These are phyloP conservation scores for Dendrocalamus sinicus DNA, from an alignment of 176 grass and related monocot genomes.

Conservation along the genomic window DNA sequence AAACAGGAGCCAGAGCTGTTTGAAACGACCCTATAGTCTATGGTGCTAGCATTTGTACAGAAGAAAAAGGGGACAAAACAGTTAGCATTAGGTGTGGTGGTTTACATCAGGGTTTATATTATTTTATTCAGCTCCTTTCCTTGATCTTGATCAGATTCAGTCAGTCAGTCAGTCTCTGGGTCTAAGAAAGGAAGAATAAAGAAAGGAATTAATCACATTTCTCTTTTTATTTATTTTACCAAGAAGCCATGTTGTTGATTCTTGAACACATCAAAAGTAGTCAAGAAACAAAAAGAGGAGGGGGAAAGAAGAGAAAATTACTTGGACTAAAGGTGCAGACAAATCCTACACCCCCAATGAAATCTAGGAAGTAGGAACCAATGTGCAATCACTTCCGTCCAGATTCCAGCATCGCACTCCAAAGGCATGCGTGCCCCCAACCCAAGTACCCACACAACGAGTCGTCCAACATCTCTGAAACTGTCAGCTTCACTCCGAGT, in stretches of 20 bases:
- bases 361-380: slow-evolving; percentile 34
- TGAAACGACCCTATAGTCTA: background rate
- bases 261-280: slow-evolving; percentile 36
- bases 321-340: slow-evolving; percentile 35
- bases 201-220: background rate
- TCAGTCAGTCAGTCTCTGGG: background rate
- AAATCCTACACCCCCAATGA: slow-evolving; percentile 34
- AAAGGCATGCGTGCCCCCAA: slow-evolving; percentile 39
- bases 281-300: background rate
- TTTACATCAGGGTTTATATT: background rate
- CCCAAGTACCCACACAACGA: slow-evolving; percentile 4
- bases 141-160: slow-evolving; percentile 10
- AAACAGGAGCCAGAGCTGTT: too few species aligned
- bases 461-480: slow-evolving; percentile 21
- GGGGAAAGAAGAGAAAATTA: slow-evolving; percentile 4
- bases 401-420: slow-evolving; percentile 39
- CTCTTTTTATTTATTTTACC: background rate
- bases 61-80: background rate
- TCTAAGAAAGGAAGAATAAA: background rate
- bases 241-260: background rate
- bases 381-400: slow-evolving; percentile 40
- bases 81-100: background rate
- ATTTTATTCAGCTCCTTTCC: background rate
- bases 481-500: slow-evolving; percentile 3
- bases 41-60: slow-evolving; percentile 22